Percentiles rank a stretch among this genome's conserved stretches.
Conservation (phyloP, 106 monocot species). For the Allium sativum region DNA sequence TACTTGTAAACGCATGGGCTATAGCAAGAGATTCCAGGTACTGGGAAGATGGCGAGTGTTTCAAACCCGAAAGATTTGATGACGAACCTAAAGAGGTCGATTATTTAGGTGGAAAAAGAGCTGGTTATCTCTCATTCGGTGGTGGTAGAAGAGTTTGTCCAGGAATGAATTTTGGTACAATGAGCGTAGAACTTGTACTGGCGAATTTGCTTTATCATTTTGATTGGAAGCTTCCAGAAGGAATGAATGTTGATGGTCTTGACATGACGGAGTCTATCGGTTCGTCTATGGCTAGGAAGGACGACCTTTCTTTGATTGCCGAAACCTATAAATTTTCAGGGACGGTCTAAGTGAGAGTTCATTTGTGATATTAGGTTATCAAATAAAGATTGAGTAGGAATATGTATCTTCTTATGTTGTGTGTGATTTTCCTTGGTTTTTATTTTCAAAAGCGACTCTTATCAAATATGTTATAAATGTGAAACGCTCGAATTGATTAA, state of each 20-base stretch:
- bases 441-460: too few relatives aligned
- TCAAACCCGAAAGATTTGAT: constrained; percentile 5
- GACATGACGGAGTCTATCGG: constrained; percentile 8
- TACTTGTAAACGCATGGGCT: constrained; percentile 11
- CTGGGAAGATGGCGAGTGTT: constrained; percentile 3
- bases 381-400: too few relatives aligned
- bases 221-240: constrained; percentile 3
- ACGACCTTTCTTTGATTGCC: not conserved
- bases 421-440: too few relatives aligned
- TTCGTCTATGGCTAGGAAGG: not conserved
- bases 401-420: too few relatives aligned
- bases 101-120: not conserved
- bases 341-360: too few relatives aligned
- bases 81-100: not conserved
- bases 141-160: constrained; percentile 12
- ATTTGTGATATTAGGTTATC: too few relatives aligned
- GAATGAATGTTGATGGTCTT: not conserved
- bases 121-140: constrained; percentile 5
- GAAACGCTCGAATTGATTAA: too few relatives aligned
- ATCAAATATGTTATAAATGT: too few relatives aligned
- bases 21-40: constrained; percentile 5
- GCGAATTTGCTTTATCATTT: constrained; percentile 1
- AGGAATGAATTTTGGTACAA: not conserved
- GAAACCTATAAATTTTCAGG: not conserved
- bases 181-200: constrained; percentile 1